Evolutionary conservation across 169 alveolate genomes (phyloP), one percentile per base, ranked within the genome.

Genomic region (Babesia ovis): DNA sequence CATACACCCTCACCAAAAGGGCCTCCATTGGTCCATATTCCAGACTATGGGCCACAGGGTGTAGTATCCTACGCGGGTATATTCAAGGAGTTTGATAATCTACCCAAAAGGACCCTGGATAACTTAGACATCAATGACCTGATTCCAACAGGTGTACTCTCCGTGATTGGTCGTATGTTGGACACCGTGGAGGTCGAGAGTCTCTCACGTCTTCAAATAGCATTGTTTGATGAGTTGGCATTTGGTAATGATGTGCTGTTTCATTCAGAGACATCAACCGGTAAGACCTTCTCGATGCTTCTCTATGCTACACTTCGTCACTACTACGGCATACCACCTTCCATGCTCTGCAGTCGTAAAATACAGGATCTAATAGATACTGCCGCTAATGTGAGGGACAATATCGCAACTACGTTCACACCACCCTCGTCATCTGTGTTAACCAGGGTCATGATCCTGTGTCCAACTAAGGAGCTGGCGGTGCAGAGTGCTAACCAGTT

Each of bases 401-500:
- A 22, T n/a, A 29, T 2, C 3, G 53, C 58, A 4, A n/a, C 35
- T 16, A 31, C 22, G n/a, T 54, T 37, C 31, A 37, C 64, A 18
- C 72, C 68, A 1, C 54, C 48, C 1, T 16, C 5, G 0, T 45
- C 70, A 5, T 1, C 31, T 9, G 61, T 31, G 34, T 62, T 42
- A n/a, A 37, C 25, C 8, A 18, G 89, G 39, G 81, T 68, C 6
- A 29, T 81, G 62, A 57, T 71, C 29, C 41, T 81, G 32, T 81
- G 82, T 50, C 89, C 84, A 27, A 71, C 89, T 32, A 81, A 72
- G 81, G 89, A 81, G 55, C 57, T 81, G 31, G 84, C 89, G 9
- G 54, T 73, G 11, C 89, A 81, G 39, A 50, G 58, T 22, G 84
- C 82, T 4, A 60, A 79, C 27, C 87, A 79, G 77, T 58, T 79